A percentile compares a stretch with the other conserved stretches of the same genome.
Evolutionary conservation across 2,329 filamentous ascomycete species (phyloP).

Genomic region (Fusarium sp.): DNA sequence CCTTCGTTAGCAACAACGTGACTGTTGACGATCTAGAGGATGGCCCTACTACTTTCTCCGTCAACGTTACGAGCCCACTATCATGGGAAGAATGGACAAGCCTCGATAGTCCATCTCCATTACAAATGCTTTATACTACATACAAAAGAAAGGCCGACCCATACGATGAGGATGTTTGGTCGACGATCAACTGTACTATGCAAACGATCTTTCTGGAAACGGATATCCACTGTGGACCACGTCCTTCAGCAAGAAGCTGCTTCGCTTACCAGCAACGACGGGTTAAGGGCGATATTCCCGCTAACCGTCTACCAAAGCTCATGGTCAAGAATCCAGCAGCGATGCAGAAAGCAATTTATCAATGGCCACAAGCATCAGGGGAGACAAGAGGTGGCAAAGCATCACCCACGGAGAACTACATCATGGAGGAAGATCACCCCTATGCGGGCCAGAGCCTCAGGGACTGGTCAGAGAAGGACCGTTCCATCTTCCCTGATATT

Average conservation of each 20-base stretch:
- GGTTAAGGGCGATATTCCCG: background rate
- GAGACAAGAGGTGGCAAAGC: background rate
- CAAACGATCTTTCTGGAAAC: background rate
- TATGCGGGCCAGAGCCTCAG: background rate
- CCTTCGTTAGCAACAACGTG: too few species aligned
- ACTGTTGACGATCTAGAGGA: too few species aligned
- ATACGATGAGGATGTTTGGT: too few species aligned
- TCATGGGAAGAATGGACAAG: too few species aligned
- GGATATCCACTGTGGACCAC: background rate
- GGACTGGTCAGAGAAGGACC: too few species aligned
- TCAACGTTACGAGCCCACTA: too few species aligned
- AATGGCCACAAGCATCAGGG: background rate
- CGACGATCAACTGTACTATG: background rate
- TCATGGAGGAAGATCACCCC: background rate
- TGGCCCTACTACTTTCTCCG: too few species aligned
- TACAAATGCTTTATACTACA: too few species aligned
- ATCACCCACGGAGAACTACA: background rate
- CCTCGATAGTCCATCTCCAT: too few species aligned
- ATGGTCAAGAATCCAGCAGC: too few species aligned
- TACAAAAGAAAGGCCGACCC: too few species aligned
- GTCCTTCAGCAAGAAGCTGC: background rate
- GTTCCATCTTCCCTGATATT: too few species aligned
- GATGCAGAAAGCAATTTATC: background rate
- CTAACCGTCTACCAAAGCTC: background rate
- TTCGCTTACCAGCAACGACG: background rate